Evolutionary conservation across 2,329 filamentous ascomycete genomes (phyloP).

Genomic region (Neurospora sp.): DNA sequence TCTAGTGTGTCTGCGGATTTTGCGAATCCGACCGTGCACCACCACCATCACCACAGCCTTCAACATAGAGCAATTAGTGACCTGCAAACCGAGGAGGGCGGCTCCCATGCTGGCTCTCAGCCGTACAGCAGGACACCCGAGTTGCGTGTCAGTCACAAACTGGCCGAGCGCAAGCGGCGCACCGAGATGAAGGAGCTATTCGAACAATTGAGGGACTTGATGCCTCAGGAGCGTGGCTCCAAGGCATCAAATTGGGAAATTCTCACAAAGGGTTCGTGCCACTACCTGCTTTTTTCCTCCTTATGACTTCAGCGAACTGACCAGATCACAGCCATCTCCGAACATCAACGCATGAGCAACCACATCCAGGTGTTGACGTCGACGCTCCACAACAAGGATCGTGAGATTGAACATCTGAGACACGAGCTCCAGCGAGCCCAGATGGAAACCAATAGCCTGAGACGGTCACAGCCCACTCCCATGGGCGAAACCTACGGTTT

Average conservation of each 20-base stretch:
- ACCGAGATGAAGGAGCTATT: constrained; percentile 87
- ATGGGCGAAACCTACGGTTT: constrained; percentile 10
- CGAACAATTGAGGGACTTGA: constrained; percentile 66
- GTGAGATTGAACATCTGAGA: constrained; percentile 25
- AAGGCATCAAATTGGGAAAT: constrained; percentile 91
- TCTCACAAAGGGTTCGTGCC: constrained; percentile 62
- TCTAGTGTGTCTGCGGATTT: constrained; percentile 45
- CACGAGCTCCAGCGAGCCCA: constrained; percentile 39
- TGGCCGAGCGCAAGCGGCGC: constrained; percentile 72
- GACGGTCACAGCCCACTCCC: constrained; percentile 1
- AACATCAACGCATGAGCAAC: constrained; percentile 47
- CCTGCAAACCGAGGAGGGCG: constrained; percentile 50
- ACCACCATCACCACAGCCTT: constrained; percentile 71
- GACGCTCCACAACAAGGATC: constrained; percentile 30
- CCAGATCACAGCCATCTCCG: constrained; percentile 43
- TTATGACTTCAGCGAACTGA: constrained; percentile 1
- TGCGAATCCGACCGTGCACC: constrained; percentile 45
- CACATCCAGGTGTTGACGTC: constrained; percentile 35
- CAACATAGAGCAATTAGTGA: constrained; percentile 65
- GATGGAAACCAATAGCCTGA: constrained; percentile 31
- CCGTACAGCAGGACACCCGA: constrained; percentile 79
- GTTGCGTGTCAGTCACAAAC: constrained; percentile 72
- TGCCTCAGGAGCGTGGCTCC: constrained; percentile 71
- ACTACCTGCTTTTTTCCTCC: not conserved
- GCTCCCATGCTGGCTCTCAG: constrained; percentile 46